Evolutionary conservation across 352 stramenopile species (phyloP).

Genomic region (Thalassiosira livingstoniorum): DNA sequence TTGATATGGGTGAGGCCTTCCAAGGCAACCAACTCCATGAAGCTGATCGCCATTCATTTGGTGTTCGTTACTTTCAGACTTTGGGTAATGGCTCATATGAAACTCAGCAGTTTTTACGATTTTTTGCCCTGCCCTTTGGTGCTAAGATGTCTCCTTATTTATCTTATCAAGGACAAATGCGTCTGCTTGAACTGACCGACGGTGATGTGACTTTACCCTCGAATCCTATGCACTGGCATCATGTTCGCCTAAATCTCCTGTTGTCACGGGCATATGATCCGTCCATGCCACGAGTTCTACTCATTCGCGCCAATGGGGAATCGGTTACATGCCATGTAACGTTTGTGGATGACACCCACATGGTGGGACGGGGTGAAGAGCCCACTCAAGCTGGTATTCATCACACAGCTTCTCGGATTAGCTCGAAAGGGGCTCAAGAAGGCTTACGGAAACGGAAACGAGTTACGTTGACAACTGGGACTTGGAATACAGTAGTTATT

Average conservation of each 20-base stretch:
- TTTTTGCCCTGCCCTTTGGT: constrained; percentile 46
- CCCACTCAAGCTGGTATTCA: not conserved
- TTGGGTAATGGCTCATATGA: too few species aligned
- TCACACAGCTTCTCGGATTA: constrained; percentile 36
- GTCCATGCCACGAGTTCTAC: constrained; percentile 32
- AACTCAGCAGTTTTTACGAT: constrained; percentile 24
- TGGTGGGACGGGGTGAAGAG: not conserved
- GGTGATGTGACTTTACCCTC: constrained; percentile 32
- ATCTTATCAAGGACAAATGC: constrained; percentile 23
- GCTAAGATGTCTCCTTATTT: constrained; percentile 54
- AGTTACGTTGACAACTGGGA: constrained; percentile 16
- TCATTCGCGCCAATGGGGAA: constrained; percentile 37
- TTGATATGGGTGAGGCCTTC: too few species aligned
- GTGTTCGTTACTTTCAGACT: too few species aligned
- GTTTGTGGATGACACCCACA: constrained; percentile 51
- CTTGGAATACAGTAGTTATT: constrained; percentile 46
- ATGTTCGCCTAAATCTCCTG: constrained; percentile 63
- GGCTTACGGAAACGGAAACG: constrained; percentile 30
- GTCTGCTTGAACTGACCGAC: constrained; percentile 34
- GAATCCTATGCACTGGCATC: constrained; percentile 56
- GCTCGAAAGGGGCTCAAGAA: constrained; percentile 30
- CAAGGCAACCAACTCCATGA: too few species aligned
- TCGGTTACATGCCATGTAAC: constrained; percentile 25
- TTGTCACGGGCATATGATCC: constrained; percentile 37
- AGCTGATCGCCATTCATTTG: too few species aligned